Percentiles rank a stretch among this genome's conserved stretches.
Evolutionary conservation across 306 rosid species (phyloP).

Genomic region (Vachellia collinsii): DNA sequence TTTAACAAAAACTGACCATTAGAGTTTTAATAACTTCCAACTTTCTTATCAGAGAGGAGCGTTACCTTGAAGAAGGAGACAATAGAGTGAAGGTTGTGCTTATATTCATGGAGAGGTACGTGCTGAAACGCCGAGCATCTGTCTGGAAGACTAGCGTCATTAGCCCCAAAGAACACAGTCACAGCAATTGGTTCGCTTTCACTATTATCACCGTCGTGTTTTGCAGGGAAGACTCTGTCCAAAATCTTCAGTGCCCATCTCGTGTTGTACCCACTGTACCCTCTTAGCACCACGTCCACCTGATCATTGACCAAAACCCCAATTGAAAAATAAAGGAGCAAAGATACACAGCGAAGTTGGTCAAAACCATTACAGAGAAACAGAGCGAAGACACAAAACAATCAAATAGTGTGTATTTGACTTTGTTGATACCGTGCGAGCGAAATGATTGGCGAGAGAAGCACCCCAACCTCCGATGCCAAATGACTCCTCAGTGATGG

Average conservation of each 20-base stretch:
- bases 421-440: conserved; percentile 57
- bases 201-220: conserved; percentile 35
- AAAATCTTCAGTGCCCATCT: conserved; percentile 80
- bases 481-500: conserved; percentile 79
- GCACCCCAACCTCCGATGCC: conserved; percentile 86
- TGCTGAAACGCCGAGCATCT: conserved; percentile 73
- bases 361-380: not conserved
- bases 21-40: conserved; percentile 30
- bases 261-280: conserved; percentile 88
- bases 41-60: not conserved
- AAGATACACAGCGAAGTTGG: not conserved
- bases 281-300: conserved; percentile 84
- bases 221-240: conserved; percentile 59
- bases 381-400: not conserved
- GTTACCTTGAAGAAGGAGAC: conserved; percentile 78
- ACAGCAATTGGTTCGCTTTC: conserved; percentile 56
- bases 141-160: conserved; percentile 79
- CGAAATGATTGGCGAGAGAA: conserved; percentile 73
- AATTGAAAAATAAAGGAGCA: not conserved
- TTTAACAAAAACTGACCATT: conserved; percentile 32
- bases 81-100: conserved; percentile 62
- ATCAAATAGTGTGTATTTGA: not conserved
- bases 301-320: conserved; percentile 19
- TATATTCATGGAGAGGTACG: conserved; percentile 75
- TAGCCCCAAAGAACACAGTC: conserved; percentile 90